A percentile compares a stretch with the other conserved stretches of the same genome.
phyloP scores from a whole-genome alignment of 768 basidiomycete genomes.

The Coprinellus aureogranulatus region DNA sequence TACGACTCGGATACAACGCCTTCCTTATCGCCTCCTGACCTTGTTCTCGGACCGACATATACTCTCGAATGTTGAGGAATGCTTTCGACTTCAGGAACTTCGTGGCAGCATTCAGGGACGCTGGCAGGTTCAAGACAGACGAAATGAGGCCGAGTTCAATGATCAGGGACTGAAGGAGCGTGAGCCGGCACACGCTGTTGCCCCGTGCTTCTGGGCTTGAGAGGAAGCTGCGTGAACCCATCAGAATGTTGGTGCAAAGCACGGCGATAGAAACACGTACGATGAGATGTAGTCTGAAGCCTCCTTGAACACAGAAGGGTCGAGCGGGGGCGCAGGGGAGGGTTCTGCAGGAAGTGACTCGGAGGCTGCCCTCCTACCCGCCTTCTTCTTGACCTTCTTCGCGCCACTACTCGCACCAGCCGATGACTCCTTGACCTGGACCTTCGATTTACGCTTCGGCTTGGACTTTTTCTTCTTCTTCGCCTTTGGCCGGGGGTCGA shows the following conservation, averaged over 20 bases:
- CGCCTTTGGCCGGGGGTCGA: neutral
- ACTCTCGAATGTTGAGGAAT: slow-evolving; percentile 73
- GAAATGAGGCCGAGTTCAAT: slow-evolving; percentile 70
- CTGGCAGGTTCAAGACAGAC: slow-evolving; percentile 44
- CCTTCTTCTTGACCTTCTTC: slow-evolving; percentile 7
- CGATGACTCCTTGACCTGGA: neutral
- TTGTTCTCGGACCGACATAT: slow-evolving; percentile 61
- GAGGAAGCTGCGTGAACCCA: slow-evolving; percentile 45
- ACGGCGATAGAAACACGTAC: slow-evolving; percentile 38
- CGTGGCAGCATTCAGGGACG: slow-evolving; percentile 64
- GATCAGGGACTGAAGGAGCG: slow-evolving; percentile 69
- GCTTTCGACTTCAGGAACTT: slow-evolving; percentile 61
- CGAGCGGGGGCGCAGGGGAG: slow-evolving; percentile 25
- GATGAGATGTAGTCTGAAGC: slow-evolving; percentile 60
- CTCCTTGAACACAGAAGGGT: slow-evolving; percentile 51
- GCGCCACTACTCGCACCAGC: neutral
- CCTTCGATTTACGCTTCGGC: neutral
- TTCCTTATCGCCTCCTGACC: slow-evolving; percentile 59
- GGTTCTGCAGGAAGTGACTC: neutral
- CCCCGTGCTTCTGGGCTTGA: slow-evolving; percentile 44
- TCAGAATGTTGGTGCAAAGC: neutral
- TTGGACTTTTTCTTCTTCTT: neutral
- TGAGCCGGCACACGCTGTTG: slow-evolving; percentile 48
- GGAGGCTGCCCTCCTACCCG: neutral
- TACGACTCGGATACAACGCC: slow-evolving; percentile 62